A percentile compares a stretch with the other conserved stretches of the same genome.
Evolutionary conservation across 2,329 filamentous ascomycete species (phyloP).

Genomic region (Colletotrichum spinosum): DNA sequence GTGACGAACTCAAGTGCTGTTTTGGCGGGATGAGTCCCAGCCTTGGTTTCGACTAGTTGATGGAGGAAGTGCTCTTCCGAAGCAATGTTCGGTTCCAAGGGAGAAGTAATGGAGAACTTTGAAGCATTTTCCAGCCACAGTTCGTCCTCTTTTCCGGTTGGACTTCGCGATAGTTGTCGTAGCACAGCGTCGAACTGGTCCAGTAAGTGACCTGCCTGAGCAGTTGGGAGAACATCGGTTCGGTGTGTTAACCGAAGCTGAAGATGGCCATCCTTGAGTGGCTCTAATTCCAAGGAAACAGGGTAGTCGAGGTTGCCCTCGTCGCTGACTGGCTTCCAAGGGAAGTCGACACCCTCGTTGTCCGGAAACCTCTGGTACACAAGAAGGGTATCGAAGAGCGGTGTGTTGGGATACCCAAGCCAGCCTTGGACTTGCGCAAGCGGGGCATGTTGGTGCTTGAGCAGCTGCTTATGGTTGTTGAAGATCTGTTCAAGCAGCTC

Average conservation of each 20-base stretch:
- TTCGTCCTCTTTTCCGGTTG: constrained; percentile 54
- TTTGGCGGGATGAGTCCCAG: constrained; percentile 65
- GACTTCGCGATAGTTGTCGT: constrained; percentile 65
- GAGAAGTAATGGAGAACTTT: constrained; percentile 74
- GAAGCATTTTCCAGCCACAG: constrained; percentile 46
- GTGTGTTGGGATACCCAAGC: constrained; percentile 72
- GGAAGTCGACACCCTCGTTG: constrained; percentile 39
- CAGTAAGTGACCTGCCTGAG: constrained; percentile 76
- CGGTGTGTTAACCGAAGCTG: constrained; percentile 75
- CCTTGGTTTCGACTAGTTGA: constrained; percentile 79
- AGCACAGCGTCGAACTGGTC: constrained; percentile 78
- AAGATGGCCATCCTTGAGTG: constrained; percentile 59
- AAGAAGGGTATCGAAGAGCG: constrained; percentile 86
- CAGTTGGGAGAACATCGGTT: constrained; percentile 70
- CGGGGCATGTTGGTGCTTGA: constrained; percentile 78
- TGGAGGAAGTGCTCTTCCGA: constrained; percentile 75
- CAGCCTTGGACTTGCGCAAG: constrained; percentile 79
- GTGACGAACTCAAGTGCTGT: constrained; percentile 82
- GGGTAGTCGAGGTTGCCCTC: constrained; percentile 80
- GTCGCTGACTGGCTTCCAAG: constrained; percentile 75
- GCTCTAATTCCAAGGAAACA: constrained; percentile 83
- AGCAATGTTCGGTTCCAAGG: constrained; percentile 67
- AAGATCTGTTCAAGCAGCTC: constrained; percentile 73
- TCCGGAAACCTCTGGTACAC: constrained; percentile 77
- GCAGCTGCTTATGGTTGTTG: constrained; percentile 70